Evolutionary conservation across 345 rosid species (phyloP), one percentile per base, ranked within the genome.

Genomic region (Sisymbrium irio): DNA sequence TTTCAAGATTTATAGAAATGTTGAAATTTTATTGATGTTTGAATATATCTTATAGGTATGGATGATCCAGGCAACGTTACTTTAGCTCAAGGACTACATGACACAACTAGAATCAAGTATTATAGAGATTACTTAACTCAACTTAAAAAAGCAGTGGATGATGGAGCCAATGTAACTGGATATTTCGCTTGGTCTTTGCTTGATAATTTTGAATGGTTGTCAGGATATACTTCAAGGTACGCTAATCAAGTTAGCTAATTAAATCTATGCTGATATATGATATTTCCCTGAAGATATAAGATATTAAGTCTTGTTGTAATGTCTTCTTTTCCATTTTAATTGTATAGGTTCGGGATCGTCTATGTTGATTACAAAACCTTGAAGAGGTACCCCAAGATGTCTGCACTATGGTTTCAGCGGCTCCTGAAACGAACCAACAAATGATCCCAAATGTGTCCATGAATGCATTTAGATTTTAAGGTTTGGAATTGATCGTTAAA

Each of bases 171-270:
- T 62, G 83, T 90, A 5, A 50, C 61, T 7, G 99, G 97, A 42
- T 95, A 95, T 82, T 95, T 95, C 20, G 98, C 98, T 0, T 95
- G 99, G 99, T 92, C 98, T 1, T 76, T 95, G 89, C 90, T 95
- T 0, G 98, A 95, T 78, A 95, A 95, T 81, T 95, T 95, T 18
- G 98, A 95, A 74, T 95, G 99, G 99, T 77, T 84, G 69, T 84
- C 77, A 35, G 98, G 97, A 60, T 95, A 95, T 85, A 95, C 98
- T 50, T 85, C 99, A 13, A 85, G 97, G 83, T 77, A 19, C 8
- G 12, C 19, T 37, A 39, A 1, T 12, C 41, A 9, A 50, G 7
- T 1, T 32, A 32, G 35, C 40, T 15, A 27, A 12, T 30, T 33
- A 4, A 57, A 57, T 56, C 22, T 8, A 14, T 55, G 61, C 6